Evolutionary conservation across 2,329 filamentous ascomycete genomes (phyloP).

Genomic region (Aspergillus sp.): DNA sequence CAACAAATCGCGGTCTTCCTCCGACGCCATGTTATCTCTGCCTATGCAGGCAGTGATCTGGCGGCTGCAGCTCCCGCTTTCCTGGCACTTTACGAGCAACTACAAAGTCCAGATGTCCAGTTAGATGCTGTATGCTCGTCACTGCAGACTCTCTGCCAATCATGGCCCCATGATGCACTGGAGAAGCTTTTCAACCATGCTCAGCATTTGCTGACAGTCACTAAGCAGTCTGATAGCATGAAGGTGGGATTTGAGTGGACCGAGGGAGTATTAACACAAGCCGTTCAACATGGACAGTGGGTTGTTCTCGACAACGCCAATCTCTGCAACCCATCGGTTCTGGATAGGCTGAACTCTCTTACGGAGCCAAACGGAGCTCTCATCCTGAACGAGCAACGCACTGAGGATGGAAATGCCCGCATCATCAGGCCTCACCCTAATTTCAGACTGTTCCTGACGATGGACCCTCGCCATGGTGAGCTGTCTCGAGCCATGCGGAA

Average conservation of each 20-base stretch:
- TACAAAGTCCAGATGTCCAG: slow-evolving; percentile 31
- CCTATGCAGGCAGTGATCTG: slow-evolving; percentile 28
- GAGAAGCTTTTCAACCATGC: slow-evolving; percentile 52
- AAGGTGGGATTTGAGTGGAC: slow-evolving; percentile 89
- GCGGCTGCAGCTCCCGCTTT: slow-evolving; percentile 26
- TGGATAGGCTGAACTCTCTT: slow-evolving; percentile 91
- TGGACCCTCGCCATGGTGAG: slow-evolving; percentile 89
- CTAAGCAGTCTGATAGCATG: slow-evolving; percentile 61
- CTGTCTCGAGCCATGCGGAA: slow-evolving; percentile 96
- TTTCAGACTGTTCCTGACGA: slow-evolving; percentile 90
- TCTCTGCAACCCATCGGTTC: slow-evolving; percentile 88
- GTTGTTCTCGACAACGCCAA: slow-evolving; percentile 96
- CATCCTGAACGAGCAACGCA: slow-evolving; percentile 91
- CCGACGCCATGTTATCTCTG: slow-evolving; percentile 42
- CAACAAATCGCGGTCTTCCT: slow-evolving; percentile 56
- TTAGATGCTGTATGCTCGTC: slow-evolving; percentile 35
- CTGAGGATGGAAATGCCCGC: slow-evolving; percentile 75
- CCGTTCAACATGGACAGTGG: slow-evolving; percentile 84
- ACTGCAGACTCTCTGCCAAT: slow-evolving; percentile 38
- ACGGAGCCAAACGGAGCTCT: slow-evolving; percentile 86
- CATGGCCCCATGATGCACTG: slow-evolving; percentile 51
- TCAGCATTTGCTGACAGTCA: slow-evolving; percentile 53
- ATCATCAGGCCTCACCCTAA: slow-evolving; percentile 78
- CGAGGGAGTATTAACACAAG: slow-evolving; percentile 86
- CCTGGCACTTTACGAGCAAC: slow-evolving; percentile 35